Conservation (phyloP, 2,329 filamentous ascomycete genomes). For the Paraconiothyrium sp. region DNA sequence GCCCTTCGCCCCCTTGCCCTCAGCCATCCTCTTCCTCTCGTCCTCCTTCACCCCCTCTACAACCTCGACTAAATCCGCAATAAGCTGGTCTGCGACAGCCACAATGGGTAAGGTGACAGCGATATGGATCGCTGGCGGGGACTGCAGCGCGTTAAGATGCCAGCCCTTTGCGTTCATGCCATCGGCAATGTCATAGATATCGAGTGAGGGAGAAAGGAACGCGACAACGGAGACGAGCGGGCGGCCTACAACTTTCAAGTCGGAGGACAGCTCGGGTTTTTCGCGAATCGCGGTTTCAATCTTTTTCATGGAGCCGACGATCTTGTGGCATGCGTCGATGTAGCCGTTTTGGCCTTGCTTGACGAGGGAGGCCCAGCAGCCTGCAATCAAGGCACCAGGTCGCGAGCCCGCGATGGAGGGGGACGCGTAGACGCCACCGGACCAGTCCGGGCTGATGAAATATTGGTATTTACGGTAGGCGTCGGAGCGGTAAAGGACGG, state of each 20-base stretch:
- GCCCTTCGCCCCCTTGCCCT: constrained; percentile 70
- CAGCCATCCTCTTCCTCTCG: constrained; percentile 75
- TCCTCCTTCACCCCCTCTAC: constrained; percentile 80
- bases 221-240: constrained; percentile 92
- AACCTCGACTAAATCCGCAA: constrained; percentile 71
- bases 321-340: constrained; percentile 83
- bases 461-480: constrained; percentile 89
- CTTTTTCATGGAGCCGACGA: constrained; percentile 86
- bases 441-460: constrained; percentile 95
- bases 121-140: constrained; percentile 90
- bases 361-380: constrained; percentile 95
- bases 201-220: constrained; percentile 82
- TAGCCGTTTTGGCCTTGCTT: constrained; percentile 88
- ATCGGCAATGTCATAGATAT: constrained; percentile 95
- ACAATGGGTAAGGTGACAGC: constrained; percentile 90
- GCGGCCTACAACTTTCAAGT: constrained; percentile 82
- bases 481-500: constrained; percentile 85
- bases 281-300: constrained; percentile 77
- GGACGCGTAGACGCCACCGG: constrained; percentile 93
- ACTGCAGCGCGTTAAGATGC: constrained; percentile 95
- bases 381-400: constrained; percentile 92
- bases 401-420: constrained; percentile 91
- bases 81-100: constrained; percentile 80
- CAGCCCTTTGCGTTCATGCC: constrained; percentile 85
- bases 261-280: constrained; percentile 72